phyloP scores from a whole-genome alignment of 352 stramenopile genomes.

The Globisporangium spinosum region DNA sequence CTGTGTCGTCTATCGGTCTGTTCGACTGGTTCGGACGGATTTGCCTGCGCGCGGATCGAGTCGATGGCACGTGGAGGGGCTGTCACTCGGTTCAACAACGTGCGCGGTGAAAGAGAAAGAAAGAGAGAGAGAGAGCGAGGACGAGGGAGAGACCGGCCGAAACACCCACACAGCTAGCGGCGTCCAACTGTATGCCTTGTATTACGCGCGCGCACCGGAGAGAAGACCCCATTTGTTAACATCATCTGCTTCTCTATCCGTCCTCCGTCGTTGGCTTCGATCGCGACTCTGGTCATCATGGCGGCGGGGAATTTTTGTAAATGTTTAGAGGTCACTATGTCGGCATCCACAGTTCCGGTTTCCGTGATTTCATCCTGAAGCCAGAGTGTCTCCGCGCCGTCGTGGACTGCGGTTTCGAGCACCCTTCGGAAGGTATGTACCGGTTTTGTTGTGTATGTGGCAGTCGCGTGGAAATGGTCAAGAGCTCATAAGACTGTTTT shows the following conservation, averaged over 20 bases:
- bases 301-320: conserved; percentile 18
- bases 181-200: conserved; percentile 11
- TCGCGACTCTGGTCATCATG: conserved; percentile 18
- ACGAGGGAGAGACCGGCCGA: conserved; percentile 9
- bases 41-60: conserved; percentile 8
- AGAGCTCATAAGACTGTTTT: conserved; percentile 18
- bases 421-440: conserved; percentile 96
- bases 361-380: conserved; percentile 99
- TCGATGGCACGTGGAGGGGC: conserved; percentile 6
- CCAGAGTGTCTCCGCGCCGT: conserved; percentile 97
- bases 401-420: conserved; percentile 99
- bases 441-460: neutral
- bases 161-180: conserved; percentile 11
- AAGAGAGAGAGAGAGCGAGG: conserved; percentile 13
- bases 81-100: neutral
- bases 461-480: neutral
- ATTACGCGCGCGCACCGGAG: conserved; percentile 21
- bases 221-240: conserved; percentile 62
- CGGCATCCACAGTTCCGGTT: conserved; percentile 98
- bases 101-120: conserved; percentile 5
- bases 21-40: neutral
- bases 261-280: conserved; percentile 33
- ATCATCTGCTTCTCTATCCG: conserved; percentile 79
- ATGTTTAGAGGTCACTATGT: conserved; percentile 97
- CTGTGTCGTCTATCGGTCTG: conserved; percentile 1